Evolutionary conservation across 768 basidiomycete species (phyloP).

Genomic region (Psilocybe sp.): DNA sequence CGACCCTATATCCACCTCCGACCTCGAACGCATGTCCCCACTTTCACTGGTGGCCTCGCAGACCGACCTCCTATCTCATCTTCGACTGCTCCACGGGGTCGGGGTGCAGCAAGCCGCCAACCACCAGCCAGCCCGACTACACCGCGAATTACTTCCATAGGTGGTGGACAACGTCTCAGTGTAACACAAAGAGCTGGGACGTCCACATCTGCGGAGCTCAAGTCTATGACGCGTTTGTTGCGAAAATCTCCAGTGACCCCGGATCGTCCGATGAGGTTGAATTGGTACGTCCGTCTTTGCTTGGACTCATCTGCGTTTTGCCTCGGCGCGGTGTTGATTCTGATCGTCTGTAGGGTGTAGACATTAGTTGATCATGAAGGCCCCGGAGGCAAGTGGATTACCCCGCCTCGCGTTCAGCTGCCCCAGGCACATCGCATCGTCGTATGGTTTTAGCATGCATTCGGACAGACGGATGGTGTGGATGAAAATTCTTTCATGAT

Average conservation of each 20-base stretch:
- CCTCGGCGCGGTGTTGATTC: neutral
- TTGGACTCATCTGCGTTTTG: neutral
- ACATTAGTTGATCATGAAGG: constrained; percentile 56
- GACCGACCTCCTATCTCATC: constrained; percentile 88
- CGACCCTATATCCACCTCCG: too few relatives aligned
- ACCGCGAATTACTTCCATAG: constrained; percentile 65
- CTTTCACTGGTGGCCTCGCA: too few relatives aligned
- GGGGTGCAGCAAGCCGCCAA: constrained; percentile 85
- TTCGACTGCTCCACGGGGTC: constrained; percentile 85
- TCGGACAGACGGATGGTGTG: constrained; percentile 52
- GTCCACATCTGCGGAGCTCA: constrained; percentile 77
- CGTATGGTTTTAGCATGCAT: constrained; percentile 78
- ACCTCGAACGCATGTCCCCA: too few relatives aligned
- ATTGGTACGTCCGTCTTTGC: constrained; percentile 61
- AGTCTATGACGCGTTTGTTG: constrained; percentile 59
- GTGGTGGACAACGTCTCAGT: constrained; percentile 69
- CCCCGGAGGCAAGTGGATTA: constrained; percentile 51
- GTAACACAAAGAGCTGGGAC: constrained; percentile 72
- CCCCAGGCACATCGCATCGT: constrained; percentile 63
- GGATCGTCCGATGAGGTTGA: constrained; percentile 69
- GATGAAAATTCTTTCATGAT: constrained; percentile 65
- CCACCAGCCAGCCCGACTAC: constrained; percentile 75
- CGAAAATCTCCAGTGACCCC: constrained; percentile 72
- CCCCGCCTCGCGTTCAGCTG: constrained; percentile 66
- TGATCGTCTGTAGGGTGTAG: constrained; percentile 44